Evolutionary conservation across 805 yeast species (phyloP), one percentile per base, ranked within the genome.

Genomic region (Metschnikowia picachoensis): DNA sequence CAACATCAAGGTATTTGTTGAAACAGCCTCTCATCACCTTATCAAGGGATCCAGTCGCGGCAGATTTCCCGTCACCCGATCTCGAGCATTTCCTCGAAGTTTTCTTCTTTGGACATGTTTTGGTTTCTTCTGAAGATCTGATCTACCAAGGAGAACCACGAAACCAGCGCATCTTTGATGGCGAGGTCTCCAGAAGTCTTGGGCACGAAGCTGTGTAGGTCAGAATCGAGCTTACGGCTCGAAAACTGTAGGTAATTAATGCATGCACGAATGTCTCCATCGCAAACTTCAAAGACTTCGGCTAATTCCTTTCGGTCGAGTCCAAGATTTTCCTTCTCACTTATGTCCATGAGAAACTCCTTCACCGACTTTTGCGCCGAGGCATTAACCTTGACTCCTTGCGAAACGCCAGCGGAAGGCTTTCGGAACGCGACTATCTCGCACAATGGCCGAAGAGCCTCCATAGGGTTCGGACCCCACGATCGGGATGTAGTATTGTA

Each of bases 221-320:
- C 50, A 1, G 46, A 17, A 27, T 52, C 59, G 20, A 55, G 51
- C 37, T 45, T 45, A n/a, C 55, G 57, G 20, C 59, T 54, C 16
- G 68, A 66, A 59, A 92, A 91, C 55, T 92, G 98, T 33, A 92
- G 61, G 56, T 83, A 78, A 59, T 92, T 92, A 34, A 92, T 72
- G 63, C 96, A 85, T 27, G 89, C 87, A 54, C 99, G 71, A 15
- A 94, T 73, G 66, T 92, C 99, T 35, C 87, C 87, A 51, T 87
- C 89, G 32, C 90, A 79, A 1, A 81, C 61, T 40, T 79, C 83
- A 6, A 87, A 82, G 9, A 92, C 68, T 36, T 85, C 87, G 13
- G 81, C 76, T 14, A 94, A 55, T 17, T 75, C 69, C 33, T 76
- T 75, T 30, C 76, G 73, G 31, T 76, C 72, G 5, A 82, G 54